A percentile compares a stretch with the other conserved stretches of the same genome.
Conservation (phyloP, 2,329 filamentous ascomycete species). For the Curvularia sp. region DNA sequence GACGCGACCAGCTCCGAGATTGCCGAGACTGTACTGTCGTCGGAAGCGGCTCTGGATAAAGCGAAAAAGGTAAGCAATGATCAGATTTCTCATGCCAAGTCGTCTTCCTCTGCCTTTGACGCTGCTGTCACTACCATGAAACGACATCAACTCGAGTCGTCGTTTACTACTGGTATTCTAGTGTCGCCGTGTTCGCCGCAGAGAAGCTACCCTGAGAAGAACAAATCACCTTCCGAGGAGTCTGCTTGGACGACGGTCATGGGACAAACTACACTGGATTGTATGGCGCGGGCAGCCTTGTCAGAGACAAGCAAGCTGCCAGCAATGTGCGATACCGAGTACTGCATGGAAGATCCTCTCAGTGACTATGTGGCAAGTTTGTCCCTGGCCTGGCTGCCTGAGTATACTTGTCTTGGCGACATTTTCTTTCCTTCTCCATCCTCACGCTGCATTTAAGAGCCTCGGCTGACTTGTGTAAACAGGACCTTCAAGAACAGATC, state of each 20-base stretch:
- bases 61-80: slow-evolving; percentile 48
- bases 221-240: slow-evolving; percentile 31
- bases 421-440: slow-evolving; percentile 6
- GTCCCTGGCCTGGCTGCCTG: slow-evolving; percentile 36
- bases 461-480: slow-evolving; percentile 21
- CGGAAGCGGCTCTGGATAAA: slow-evolving; percentile 46
- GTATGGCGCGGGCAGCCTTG: slow-evolving; percentile 32
- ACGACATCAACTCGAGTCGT: slow-evolving; percentile 27
- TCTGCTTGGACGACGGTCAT: slow-evolving; percentile 32
- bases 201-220: slow-evolving; percentile 14
- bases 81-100: slow-evolving; percentile 35
- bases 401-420: slow-evolving; percentile 34
- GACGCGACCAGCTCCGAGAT: slow-evolving; percentile 45
- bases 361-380: slow-evolving; percentile 42
- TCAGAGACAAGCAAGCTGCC: slow-evolving; percentile 28
- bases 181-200: slow-evolving; percentile 26
- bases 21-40: slow-evolving; percentile 43
- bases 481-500: slow-evolving; percentile 46
- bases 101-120: slow-evolving; percentile 31
- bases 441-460: not conserved
- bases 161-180: slow-evolving; percentile 33
- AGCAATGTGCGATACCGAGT: slow-evolving; percentile 27
- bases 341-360: slow-evolving; percentile 19
- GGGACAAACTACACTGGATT: slow-evolving; percentile 36
- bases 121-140: slow-evolving; percentile 30